Base-by-base conservation (phyloP, 2,329 filamentous ascomycete genomes). In the Aschersonia sp. region DNA sequence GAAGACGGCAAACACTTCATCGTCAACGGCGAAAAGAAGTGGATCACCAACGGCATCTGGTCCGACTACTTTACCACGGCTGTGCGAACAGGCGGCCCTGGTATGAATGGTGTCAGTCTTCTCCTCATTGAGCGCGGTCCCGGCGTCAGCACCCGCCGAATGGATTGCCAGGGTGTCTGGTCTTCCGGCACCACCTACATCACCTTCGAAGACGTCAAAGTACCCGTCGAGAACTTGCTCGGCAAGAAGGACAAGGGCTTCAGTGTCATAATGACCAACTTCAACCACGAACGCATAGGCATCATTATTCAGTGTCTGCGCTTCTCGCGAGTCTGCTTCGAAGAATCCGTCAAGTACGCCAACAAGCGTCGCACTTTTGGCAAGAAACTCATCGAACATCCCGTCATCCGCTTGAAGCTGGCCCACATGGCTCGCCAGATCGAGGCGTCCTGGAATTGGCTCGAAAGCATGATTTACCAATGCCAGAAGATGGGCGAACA, bases 11-110 rank as follows among this genome's bases (percentile, higher is more conserved):
- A 97, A 74, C 88, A 97, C 71, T 98, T 94, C 69, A 97, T 97
- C 56, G 92, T 98, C 68, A 98, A 97, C 61, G 92, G 92, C 48
- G 91, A 96, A 79, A 97, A 98, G 84, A 98, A 98, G 72, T 97
- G 92, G 91, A 97, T 97, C 67, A 97, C 91, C 59, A 98, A 98
- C 69, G 92, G 92, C 60, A 80, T 96, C 60, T 96, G 89, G 88
- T 79, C 75, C 52, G 92, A 98, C 66, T 98, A 97, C 73, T 97
- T 97, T 74, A 97, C 92, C 48, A 94, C 87, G 10, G 92, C 91
- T 30, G 92, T 98, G 40, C 84, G 92, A 51, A 98, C 92, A 9
- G 89, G 85, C 53, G 84, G 81, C 35, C 72, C 78, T 30, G 92
- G 92, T 55, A 97, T 96, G 89, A 89, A 91, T 61, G 92, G 92